Conservation (phyloP, 2,329 filamentous ascomycete species). For the Coleophoma eucalyptorum region DNA sequence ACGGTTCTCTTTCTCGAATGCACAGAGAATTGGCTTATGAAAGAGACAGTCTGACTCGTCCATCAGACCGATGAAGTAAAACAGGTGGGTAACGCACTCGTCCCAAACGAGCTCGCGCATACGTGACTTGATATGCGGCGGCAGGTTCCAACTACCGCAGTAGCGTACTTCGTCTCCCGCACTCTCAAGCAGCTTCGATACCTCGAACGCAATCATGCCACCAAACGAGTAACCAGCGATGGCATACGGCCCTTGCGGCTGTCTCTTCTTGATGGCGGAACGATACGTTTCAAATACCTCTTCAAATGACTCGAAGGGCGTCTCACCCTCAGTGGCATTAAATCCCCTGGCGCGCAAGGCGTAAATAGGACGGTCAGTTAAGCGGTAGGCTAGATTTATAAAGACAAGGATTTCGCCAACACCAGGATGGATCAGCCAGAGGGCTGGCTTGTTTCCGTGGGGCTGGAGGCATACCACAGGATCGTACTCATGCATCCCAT, state of each 20-base stretch:
- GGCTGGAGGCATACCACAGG: slow-evolving; percentile 28
- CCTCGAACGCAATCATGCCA: slow-evolving; percentile 44
- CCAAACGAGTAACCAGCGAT: slow-evolving; percentile 47
- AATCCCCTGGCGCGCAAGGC: slow-evolving; percentile 36
- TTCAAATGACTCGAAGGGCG: slow-evolving; percentile 1
- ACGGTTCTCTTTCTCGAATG: background rate
- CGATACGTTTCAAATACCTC: slow-evolving; percentile 31
- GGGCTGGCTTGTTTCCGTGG: slow-evolving; percentile 26
- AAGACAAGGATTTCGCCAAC: slow-evolving; percentile 37
- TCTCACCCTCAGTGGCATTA: slow-evolving; percentile 17
- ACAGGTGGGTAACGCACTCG: slow-evolving; percentile 28
- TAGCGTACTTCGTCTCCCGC: slow-evolving; percentile 34
- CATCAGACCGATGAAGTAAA: slow-evolving; percentile 30
- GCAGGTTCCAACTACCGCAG: slow-evolving; percentile 40
- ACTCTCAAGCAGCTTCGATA: slow-evolving; percentile 38
- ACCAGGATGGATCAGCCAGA: slow-evolving; percentile 36
- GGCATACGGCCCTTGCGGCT: slow-evolving; percentile 45
- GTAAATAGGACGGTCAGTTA: slow-evolving; percentile 39
- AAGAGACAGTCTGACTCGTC: slow-evolving; percentile 21
- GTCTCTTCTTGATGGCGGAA: slow-evolving; percentile 30
- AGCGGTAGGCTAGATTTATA: slow-evolving; percentile 29
- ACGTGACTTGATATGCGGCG: slow-evolving; percentile 38
- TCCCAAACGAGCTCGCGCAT: slow-evolving; percentile 26
- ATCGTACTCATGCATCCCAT: slow-evolving; percentile 26
- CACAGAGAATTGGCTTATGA: no score